Evolutionary conservation across 2,329 filamentous ascomycete genomes (phyloP).

Genomic region (Corynespora cassiicola): DNA sequence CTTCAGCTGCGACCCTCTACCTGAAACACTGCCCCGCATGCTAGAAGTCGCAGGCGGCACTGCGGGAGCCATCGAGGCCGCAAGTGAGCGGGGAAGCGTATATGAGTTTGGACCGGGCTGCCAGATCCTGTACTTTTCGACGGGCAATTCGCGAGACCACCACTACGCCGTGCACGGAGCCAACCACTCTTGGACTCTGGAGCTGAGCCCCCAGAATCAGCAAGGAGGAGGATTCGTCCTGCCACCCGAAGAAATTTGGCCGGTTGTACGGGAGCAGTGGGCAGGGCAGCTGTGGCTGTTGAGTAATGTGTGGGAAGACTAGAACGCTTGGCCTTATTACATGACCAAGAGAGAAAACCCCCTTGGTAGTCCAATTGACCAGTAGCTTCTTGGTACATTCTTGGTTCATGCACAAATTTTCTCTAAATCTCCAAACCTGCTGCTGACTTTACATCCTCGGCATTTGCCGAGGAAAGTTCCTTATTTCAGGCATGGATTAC

Average conservation of each 20-base stretch:
- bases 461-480: too few relatives aligned
- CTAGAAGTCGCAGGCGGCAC: conserved; percentile 6
- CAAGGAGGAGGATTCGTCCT: conserved; percentile 3
- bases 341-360: too few relatives aligned
- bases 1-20: conserved; percentile 2
- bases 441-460: too few relatives aligned
- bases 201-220: conserved; percentile 3
- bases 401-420: too few relatives aligned
- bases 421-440: too few relatives aligned
- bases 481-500: too few relatives aligned
- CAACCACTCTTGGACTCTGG: conserved; percentile 8
- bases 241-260: background rate
- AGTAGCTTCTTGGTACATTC: too few relatives aligned
- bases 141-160: conserved; percentile 3
- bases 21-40: conserved; percentile 3
- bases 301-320: conserved; percentile 1
- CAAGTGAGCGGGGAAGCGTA: conserved; percentile 3
- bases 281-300: conserved; percentile 2
- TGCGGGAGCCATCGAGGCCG: conserved; percentile 5
- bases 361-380: too few relatives aligned
- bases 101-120: conserved; percentile 4
- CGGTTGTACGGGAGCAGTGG: conserved; percentile 4
- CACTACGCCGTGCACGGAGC: conserved; percentile 4
- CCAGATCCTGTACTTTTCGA: conserved; percentile 6
- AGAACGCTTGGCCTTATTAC: too few relatives aligned